Evolutionary conservation across 2,329 filamentous ascomycete species (phyloP).

Genomic region (Aureobasidium uvarum): DNA sequence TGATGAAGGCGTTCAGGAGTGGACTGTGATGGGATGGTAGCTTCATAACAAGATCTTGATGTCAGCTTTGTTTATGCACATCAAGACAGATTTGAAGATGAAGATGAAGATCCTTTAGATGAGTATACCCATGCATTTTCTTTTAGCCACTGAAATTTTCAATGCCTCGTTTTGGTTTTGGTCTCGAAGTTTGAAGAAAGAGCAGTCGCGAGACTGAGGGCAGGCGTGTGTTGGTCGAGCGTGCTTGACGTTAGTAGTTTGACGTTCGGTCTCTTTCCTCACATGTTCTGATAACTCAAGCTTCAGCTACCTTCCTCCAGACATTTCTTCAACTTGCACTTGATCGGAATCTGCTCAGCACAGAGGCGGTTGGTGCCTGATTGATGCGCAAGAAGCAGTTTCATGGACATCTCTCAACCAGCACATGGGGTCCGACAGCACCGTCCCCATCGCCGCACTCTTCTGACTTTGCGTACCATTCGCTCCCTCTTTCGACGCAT

Average conservation of each 20-base stretch:
- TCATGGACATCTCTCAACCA: background rate
- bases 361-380: background rate
- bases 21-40: constrained; percentile 1
- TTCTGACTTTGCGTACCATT: background rate
- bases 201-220: background rate
- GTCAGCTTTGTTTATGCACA: constrained; percentile 5
- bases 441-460: background rate
- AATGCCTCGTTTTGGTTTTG: background rate
- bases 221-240: background rate
- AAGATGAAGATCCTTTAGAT: constrained; percentile 1
- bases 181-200: background rate
- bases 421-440: constrained; percentile 4
- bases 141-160: background rate
- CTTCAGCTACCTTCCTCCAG: background rate
- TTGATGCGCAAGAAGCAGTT: background rate
- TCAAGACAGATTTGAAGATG: background rate
- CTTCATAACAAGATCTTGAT: background rate
- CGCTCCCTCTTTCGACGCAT: constrained; percentile 1
- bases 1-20: constrained; percentile 7
- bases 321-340: background rate
- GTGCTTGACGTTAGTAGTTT: background rate
- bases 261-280: background rate
- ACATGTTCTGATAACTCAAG: background rate
- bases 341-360: background rate
- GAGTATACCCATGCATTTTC: constrained; percentile 23